phyloP scores from a whole-genome alignment of 345 rosid genomes.

The Combretum micranthum region DNA sequence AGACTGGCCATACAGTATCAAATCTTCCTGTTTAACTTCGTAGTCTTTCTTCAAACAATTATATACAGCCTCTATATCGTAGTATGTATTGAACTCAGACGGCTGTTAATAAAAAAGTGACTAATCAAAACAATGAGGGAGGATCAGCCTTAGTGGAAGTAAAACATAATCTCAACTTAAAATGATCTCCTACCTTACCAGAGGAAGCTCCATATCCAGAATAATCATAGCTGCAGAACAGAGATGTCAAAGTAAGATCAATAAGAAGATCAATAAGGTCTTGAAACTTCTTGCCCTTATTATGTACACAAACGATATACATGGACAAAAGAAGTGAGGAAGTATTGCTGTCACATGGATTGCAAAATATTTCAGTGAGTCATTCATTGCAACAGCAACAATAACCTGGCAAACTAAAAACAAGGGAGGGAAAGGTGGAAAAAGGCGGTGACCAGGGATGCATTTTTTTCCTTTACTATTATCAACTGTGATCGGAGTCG shows the following conservation, averaged over 20 bases:
- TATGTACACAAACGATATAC: too few relatives aligned
- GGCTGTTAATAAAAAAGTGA: constrained; percentile 40
- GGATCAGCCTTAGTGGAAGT: background rate
- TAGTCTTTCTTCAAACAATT: constrained; percentile 70
- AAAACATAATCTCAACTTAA: background rate
- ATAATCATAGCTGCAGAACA: constrained; percentile 78
- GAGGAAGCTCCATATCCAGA: constrained; percentile 99
- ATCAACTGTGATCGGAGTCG: too few relatives aligned
- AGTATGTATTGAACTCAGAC: constrained; percentile 84
- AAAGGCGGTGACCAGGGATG: too few relatives aligned
- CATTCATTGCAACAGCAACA: too few relatives aligned
- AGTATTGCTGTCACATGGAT: too few relatives aligned
- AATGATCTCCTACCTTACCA: constrained; percentile 68
- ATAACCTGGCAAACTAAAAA: too few relatives aligned
- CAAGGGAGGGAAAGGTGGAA: too few relatives aligned
- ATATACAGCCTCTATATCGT: constrained; percentile 89
- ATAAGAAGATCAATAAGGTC: background rate
- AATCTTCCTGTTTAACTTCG: constrained; percentile 65
- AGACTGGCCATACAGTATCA: constrained; percentile 89
- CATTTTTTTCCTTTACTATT: too few relatives aligned
- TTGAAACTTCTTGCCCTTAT: too few relatives aligned
- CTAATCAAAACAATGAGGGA: constrained; percentile 9
- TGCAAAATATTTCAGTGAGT: too few relatives aligned
- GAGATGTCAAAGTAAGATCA: background rate
- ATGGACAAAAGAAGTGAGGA: too few relatives aligned